Evolutionary conservation across 495 filamentous ascomycete species (phyloP).

Genomic region (Podospora fimiseda): DNA sequence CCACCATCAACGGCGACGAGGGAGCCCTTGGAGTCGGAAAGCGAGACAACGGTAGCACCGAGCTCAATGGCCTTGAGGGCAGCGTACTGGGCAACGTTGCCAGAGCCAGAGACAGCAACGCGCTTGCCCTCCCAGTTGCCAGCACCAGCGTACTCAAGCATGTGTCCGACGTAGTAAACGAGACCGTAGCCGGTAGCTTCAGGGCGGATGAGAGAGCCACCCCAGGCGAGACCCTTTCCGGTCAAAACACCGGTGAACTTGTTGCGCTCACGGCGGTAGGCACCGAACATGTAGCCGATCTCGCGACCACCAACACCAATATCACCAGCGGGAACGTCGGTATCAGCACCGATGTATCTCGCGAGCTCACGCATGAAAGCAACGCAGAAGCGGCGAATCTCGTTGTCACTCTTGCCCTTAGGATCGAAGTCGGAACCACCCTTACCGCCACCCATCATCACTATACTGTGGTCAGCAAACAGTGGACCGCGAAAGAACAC

Average conservation of each 20-base stretch:
- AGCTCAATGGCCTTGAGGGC: slow-evolving; percentile 96
- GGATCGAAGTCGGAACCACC: slow-evolving; percentile 98
- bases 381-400: slow-evolving; percentile 96
- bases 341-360: slow-evolving; percentile 94
- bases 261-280: slow-evolving; percentile 84
- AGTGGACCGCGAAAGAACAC: not conserved
- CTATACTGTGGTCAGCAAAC: slow-evolving; percentile 38
- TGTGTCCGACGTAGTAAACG: slow-evolving; percentile 95
- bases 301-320: slow-evolving; percentile 88
- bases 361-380: slow-evolving; percentile 92
- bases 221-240: slow-evolving; percentile 90
- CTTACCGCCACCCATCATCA: slow-evolving; percentile 98
- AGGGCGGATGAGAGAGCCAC: slow-evolving; percentile 88
- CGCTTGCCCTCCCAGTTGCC: slow-evolving; percentile 86
- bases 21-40: slow-evolving; percentile 86
- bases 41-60: slow-evolving; percentile 83
- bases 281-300: slow-evolving; percentile 91
- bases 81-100: slow-evolving; percentile 97
- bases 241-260: slow-evolving; percentile 93
- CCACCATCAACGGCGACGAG: slow-evolving; percentile 62
- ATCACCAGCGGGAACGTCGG: slow-evolving; percentile 91
- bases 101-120: slow-evolving; percentile 93
- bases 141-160: slow-evolving; percentile 85
- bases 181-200: slow-evolving; percentile 97
- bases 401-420: slow-evolving; percentile 95